Evolutionary conservation across 371 early-diverging fungal genomes (phyloP).

Genomic region (Mucor racemosus): DNA sequence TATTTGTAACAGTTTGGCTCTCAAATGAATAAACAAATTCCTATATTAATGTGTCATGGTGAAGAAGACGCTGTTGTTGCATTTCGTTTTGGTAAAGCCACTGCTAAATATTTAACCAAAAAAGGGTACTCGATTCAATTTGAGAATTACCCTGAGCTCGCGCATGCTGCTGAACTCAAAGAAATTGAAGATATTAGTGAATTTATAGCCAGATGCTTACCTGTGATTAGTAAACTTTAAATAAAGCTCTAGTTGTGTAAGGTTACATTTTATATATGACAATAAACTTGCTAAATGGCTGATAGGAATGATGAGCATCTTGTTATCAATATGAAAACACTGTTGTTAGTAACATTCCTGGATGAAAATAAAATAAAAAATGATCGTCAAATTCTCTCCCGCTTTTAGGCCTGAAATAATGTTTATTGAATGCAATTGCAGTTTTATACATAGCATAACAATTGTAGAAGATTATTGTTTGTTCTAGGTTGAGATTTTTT

Average conservation of each 20-base stretch:
- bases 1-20: slow-evolving; percentile 7
- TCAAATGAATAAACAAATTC: slow-evolving; percentile 10
- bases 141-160: slow-evolving; percentile 14
- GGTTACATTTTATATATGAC: neutral
- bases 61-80: slow-evolving; percentile 14
- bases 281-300: too few relatives aligned
- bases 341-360: too few relatives aligned
- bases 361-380: too few relatives aligned
- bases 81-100: slow-evolving; percentile 13
- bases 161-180: slow-evolving; percentile 17
- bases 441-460: too few relatives aligned
- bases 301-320: too few relatives aligned
- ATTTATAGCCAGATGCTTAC: slow-evolving; percentile 8
- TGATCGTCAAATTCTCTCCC: too few relatives aligned
- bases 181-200: slow-evolving; percentile 14
- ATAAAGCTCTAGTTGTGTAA: neutral
- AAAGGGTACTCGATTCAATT: slow-evolving; percentile 14
- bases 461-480: neutral
- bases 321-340: too few relatives aligned
- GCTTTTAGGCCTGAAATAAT: too few relatives aligned
- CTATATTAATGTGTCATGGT: slow-evolving; percentile 22
- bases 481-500: neutral
- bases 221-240: slow-evolving; percentile 16
- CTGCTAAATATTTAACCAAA: slow-evolving; percentile 9
- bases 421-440: too few relatives aligned